A percentile compares a stretch with the other conserved stretches of the same genome.
Conservation (phyloP, 805 yeast species). For the Myxozyma neglecta region DNA sequence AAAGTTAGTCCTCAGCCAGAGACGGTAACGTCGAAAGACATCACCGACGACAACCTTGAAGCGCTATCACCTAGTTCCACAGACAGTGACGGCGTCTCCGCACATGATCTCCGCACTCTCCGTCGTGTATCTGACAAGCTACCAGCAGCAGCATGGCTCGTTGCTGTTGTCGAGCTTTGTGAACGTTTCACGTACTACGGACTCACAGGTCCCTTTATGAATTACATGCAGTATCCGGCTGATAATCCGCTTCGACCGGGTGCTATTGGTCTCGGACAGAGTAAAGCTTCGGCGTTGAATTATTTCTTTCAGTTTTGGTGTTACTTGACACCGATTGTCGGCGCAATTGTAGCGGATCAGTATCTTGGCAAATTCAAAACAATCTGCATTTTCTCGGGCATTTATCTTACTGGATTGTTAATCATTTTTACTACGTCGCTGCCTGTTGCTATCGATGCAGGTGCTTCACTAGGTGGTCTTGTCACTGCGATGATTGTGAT, state of each 20-base stretch:
- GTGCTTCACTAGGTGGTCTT: conserved; percentile 64
- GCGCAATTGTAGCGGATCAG: conserved; percentile 75
- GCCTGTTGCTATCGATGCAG: conserved; percentile 53
- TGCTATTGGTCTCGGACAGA: conserved; percentile 59
- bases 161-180: conserved; percentile 71
- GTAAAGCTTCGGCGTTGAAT: conserved; percentile 69
- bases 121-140: conserved; percentile 54
- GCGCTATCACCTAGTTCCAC: neutral
- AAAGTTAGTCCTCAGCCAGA: neutral
- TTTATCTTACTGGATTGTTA: conserved; percentile 63
- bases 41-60: neutral
- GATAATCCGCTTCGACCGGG: conserved; percentile 49
- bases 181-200: conserved; percentile 84
- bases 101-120: conserved; percentile 52
- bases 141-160: conserved; percentile 60
- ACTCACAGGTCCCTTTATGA: conserved; percentile 70
- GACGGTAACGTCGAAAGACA: neutral
- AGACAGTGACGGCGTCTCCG: conserved; percentile 47
- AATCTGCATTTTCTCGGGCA: conserved; percentile 57
- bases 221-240: conserved; percentile 63
- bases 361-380: conserved; percentile 72
- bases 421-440: conserved; percentile 68
- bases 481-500: conserved; percentile 56
- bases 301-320: conserved; percentile 81
- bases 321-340: conserved; percentile 74